Percentiles rank a stretch among this genome's conserved stretches.
Evolutionary conservation across 1,139 yeast genomes (phyloP).

Genomic region (Suhomyces atakaporum): DNA sequence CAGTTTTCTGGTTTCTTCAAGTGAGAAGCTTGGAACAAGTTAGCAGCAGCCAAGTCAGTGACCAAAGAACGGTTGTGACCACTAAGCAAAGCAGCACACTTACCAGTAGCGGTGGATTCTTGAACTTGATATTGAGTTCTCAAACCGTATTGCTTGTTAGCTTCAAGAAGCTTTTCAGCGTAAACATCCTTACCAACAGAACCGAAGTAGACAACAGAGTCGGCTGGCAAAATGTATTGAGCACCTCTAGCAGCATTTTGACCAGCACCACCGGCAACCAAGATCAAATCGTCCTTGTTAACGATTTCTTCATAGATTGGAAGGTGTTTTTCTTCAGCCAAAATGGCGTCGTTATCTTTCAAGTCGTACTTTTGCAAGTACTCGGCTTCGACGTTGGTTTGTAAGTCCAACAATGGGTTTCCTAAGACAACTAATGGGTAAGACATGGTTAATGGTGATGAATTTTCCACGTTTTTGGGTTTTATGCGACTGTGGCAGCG

Average conservation of each 20-base stretch:
- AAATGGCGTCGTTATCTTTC: slow-evolving; percentile 92
- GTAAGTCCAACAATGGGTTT: slow-evolving; percentile 82
- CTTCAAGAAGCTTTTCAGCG: slow-evolving; percentile 76
- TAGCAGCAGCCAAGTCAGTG: slow-evolving; percentile 97
- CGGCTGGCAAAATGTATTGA: slow-evolving; percentile 80
- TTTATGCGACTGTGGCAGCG: slow-evolving; percentile 1
- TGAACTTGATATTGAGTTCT: slow-evolving; percentile 82
- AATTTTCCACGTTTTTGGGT: not conserved
- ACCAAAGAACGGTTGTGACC: slow-evolving; percentile 89
- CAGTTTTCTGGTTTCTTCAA: slow-evolving; percentile 89
- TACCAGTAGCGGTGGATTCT: slow-evolving; percentile 81
- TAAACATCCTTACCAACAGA: slow-evolving; percentile 93
- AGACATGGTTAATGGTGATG: slow-evolving; percentile 28
- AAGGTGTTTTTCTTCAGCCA: slow-evolving; percentile 85
- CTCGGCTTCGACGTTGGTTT: slow-evolving; percentile 69
- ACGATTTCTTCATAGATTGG: slow-evolving; percentile 83
- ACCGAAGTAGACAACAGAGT: slow-evolving; percentile 91
- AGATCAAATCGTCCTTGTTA: slow-evolving; percentile 58
- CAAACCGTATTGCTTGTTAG: slow-evolving; percentile 88
- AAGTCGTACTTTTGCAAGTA: slow-evolving; percentile 79
- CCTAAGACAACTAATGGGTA: slow-evolving; percentile 52
- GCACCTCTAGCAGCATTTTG: slow-evolving; percentile 99
- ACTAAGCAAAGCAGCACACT: slow-evolving; percentile 94
- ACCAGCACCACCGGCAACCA: slow-evolving; percentile 99
- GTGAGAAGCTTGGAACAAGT: slow-evolving; percentile 90